Conservation (phyloP, 257 asterid species). For the Eustoma russellianum region DNA sequence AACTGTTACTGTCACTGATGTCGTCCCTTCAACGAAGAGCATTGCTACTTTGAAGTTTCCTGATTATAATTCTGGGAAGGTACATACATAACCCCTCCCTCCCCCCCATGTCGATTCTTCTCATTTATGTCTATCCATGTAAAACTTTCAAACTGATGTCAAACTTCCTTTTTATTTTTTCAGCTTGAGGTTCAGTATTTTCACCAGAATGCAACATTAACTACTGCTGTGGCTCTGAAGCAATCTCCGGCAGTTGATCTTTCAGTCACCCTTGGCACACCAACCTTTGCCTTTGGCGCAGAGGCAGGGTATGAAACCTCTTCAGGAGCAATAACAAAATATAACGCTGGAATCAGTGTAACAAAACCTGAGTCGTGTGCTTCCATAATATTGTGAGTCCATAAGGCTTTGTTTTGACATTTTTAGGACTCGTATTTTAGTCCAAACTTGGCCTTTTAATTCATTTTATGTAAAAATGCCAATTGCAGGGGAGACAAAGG, state of each 20-base stretch:
- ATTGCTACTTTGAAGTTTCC: slow-evolving; percentile 61
- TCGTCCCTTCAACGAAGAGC: slow-evolving; percentile 67
- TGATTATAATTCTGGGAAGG: slow-evolving; percentile 78
- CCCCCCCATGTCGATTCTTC: neutral
- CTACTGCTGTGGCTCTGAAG: slow-evolving; percentile 58
- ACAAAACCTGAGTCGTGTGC: slow-evolving; percentile 69
- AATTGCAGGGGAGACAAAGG: slow-evolving; percentile 62
- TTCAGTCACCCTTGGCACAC: slow-evolving; percentile 66
- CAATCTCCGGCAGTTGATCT: slow-evolving; percentile 60
- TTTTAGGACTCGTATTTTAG: no score
- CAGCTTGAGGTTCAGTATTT: slow-evolving; percentile 76
- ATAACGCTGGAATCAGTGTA: slow-evolving; percentile 72
- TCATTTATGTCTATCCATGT: neutral
- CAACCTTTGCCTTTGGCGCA: slow-evolving; percentile 77
- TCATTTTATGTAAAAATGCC: no score
- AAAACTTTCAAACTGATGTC: neutral
- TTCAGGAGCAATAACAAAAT: slow-evolving; percentile 53
- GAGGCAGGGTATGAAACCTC: slow-evolving; percentile 80
- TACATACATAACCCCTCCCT: slow-evolving; percentile 8
- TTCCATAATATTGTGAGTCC: slow-evolving; percentile 62
- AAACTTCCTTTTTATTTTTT: slow-evolving; percentile 6
- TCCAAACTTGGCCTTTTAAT: no score
- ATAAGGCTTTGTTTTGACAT: neutral
- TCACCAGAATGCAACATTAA: slow-evolving; percentile 73
- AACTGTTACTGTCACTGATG: slow-evolving; percentile 37